Percentiles rank a stretch among this genome's conserved stretches.
These are phyloP conservation scores for Eucalyptus polybractea DNA, from an alignment of 345 rosid genomes.

Conservation along the genomic window DNA sequence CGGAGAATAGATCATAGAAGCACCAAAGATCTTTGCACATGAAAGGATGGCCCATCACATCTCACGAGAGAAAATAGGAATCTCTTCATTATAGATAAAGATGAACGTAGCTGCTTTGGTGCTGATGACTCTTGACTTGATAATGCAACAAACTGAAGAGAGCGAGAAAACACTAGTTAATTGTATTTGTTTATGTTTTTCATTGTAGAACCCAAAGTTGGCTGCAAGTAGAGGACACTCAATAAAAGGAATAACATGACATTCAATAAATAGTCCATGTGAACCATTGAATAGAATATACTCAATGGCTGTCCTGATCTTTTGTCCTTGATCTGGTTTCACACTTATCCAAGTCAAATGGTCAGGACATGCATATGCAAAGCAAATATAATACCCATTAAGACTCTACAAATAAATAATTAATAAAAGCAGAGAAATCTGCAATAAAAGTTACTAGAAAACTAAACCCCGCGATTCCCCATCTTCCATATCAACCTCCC, in stretches of 20 bases:
- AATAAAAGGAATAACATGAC: constrained; percentile 14
- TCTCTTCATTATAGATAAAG: constrained; percentile 39
- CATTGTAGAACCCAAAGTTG: constrained; percentile 12
- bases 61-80: constrained; percentile 14
- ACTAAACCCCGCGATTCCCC: not conserved
- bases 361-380: not conserved
- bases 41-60: constrained; percentile 12
- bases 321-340: constrained; percentile 22
- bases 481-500: not conserved
- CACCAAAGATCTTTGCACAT: constrained; percentile 28
- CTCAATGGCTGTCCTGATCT: constrained; percentile 34
- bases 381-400: not conserved
- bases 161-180: constrained; percentile 21
- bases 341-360: constrained; percentile 16
- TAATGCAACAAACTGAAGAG: constrained; percentile 36
- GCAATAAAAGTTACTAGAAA: constrained; percentile 7
- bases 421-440: constrained; percentile 6
- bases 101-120: constrained; percentile 2
- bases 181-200: constrained; percentile 23
- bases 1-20: constrained; percentile 1
- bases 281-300: constrained; percentile 45
- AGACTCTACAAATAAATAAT: not conserved
- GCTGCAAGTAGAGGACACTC: constrained; percentile 19
- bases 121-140: constrained; percentile 10
- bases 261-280: constrained; percentile 49